Percentiles rank a stretch among this genome's conserved stretches.
Evolutionary conservation across 2,329 filamentous ascomycete genomes (phyloP).

Genomic region (Immersiporthe knoxdaviesiana): DNA sequence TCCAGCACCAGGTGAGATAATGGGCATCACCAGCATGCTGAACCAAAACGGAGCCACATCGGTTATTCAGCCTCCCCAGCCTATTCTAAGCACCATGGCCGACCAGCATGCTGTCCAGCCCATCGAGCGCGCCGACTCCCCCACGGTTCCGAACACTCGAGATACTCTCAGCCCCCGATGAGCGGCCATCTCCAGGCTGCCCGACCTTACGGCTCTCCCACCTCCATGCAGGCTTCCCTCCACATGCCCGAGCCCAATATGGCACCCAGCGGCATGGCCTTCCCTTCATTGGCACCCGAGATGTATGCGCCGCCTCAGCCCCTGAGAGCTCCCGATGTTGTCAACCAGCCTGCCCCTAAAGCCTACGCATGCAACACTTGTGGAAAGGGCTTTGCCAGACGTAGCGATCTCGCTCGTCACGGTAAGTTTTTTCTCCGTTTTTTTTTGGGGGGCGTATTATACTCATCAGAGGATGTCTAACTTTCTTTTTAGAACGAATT

Average conservation of each 20-base stretch:
- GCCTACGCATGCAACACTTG: constrained; percentile 90
- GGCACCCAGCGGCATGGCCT: constrained; percentile 34
- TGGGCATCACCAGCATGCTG: constrained; percentile 58
- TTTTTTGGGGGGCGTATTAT: background rate
- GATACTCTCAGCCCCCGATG: constrained; percentile 52
- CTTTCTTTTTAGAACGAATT: constrained; percentile 73
- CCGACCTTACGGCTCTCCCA: constrained; percentile 57
- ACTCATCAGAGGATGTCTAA: constrained; percentile 33
- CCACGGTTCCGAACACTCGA: constrained; percentile 63
- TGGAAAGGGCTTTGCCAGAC: constrained; percentile 85
- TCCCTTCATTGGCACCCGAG: constrained; percentile 43
- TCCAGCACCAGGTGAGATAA: constrained; percentile 51
- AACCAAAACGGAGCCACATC: constrained; percentile 50
- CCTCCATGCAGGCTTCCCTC: constrained; percentile 54
- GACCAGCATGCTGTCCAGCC: constrained; percentile 34
- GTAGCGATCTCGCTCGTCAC: constrained; percentile 92
- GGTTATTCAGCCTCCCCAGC: constrained; percentile 33
- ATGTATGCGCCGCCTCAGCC: constrained; percentile 44
- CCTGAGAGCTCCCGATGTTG: constrained; percentile 39
- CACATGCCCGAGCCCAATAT: constrained; percentile 49
- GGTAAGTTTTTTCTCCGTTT: constrained; percentile 47
- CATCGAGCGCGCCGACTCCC: constrained; percentile 60
- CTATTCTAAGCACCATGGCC: constrained; percentile 37
- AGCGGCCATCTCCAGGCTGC: constrained; percentile 45
- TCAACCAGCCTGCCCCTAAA: constrained; percentile 52